Base-by-base conservation (phyloP, 306 rosid genomes). In the Notholithocarpus densiflorus region DNA sequence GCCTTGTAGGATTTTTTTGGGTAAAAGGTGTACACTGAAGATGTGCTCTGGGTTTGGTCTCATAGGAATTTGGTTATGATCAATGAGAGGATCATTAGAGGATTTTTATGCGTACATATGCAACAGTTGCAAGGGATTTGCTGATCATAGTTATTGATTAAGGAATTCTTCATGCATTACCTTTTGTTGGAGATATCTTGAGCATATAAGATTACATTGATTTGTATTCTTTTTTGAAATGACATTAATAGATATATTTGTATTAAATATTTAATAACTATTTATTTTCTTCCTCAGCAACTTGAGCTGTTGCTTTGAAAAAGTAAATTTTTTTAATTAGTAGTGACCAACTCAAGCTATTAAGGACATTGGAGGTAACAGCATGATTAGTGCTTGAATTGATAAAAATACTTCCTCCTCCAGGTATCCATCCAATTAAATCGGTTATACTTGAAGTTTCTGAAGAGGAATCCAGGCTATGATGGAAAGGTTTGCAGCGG, bases 401-500 rank as follows among this genome's bases (percentile, higher is more conserved):
- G 24, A 74, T 69, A 75, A 18, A 21, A 43, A 55, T 5, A 40
- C 72, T 15, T 45, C 40, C 57, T 79, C 73, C 74, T 81, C 56
- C 82, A 95, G 99, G 99, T 95, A 65, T 93, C 99, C 83, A 91
- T 84, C 79, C 97, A 96, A 88, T 86, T 96, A 76, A 96, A 96
- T 83, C 86, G 88, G 76, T 82, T 96, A 45, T 96, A 91, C 87
- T 76, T 84, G 89, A 96, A 87, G 89, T 96, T 96, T 88, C 89
- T 89, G 51, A 86, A 88, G 87, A 92, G 99, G 81, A 96, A 96
- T 87, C 96, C 98, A 40, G 93, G 96, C 70, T 96, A 96, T 83
- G 90, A 90, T 59, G 98, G 98, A 80, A 91, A 96, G 98, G 99
- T 93, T 82, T 48, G 84, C 60, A 61, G 76, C 21, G 59, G 34